phyloP scores from a whole-genome alignment of 2,329 filamentous ascomycete genomes.

The Dendryphion nanum region DNA sequence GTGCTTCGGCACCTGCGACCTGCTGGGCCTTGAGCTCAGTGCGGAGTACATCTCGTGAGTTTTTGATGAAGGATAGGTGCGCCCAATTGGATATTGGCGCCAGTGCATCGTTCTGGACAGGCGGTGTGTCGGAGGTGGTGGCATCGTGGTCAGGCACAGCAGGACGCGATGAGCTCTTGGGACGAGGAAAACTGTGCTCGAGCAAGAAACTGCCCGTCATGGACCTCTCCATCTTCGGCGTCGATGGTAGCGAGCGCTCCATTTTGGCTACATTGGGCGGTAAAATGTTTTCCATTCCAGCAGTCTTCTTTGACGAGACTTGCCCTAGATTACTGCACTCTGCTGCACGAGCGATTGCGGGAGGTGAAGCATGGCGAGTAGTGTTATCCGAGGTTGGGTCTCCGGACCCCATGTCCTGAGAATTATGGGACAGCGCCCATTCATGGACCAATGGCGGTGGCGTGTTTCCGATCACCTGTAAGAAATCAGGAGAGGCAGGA shows the following conservation, averaged over 20 bases:
- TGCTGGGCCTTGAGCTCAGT: constrained; percentile 33
- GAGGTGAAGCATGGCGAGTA: constrained; percentile 18
- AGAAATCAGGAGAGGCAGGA: no score
- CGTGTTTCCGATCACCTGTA: neutral
- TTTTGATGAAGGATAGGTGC: constrained; percentile 35
- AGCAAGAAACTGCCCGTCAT: constrained; percentile 36
- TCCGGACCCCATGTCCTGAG: constrained; percentile 15
- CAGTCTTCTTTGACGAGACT: no score
- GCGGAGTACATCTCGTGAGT: constrained; percentile 32
- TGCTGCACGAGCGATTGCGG: no score
- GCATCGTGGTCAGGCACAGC: constrained; percentile 9
- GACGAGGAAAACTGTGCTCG: constrained; percentile 14
- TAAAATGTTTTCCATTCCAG: constrained; percentile 29
- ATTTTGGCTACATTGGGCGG: constrained; percentile 23
- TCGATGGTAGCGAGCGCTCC: constrained; percentile 18
- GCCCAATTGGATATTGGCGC: constrained; percentile 36
- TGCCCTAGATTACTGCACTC: no score
- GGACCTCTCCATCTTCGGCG: constrained; percentile 29
- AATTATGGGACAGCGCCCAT: neutral
- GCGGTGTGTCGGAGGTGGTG: constrained; percentile 6
- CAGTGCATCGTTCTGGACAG: constrained; percentile 20
- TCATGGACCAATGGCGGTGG: neutral
- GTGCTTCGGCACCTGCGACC: constrained; percentile 32
- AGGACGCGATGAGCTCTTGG: constrained; percentile 9
- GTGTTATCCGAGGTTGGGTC: constrained; percentile 12